Conservation (phyloP, 306 rosid genomes). For the peach (Prunus persica) region Prunus_persica_NCBIv2 NC_034012.1:12730501-12731000, state of each 20-base stretch:
- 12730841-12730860: slow-evolving; percentile 35
- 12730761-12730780: slow-evolving; percentile 35
- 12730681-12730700: slow-evolving; percentile 15
- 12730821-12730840: slow-evolving; percentile 76
- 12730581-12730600: slow-evolving; percentile 12
- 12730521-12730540: slow-evolving; percentile 77
- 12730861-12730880: slow-evolving; percentile 49
- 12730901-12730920: slow-evolving; percentile 32
- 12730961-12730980: background rate
- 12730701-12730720: slow-evolving; percentile 18
- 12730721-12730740: slow-evolving; percentile 55
- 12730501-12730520: slow-evolving; percentile 56
- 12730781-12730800: slow-evolving; percentile 41
- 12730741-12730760: slow-evolving; percentile 70
- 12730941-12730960: slow-evolving; percentile 30
- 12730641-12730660: slow-evolving; percentile 83
- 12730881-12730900: slow-evolving; percentile 44
- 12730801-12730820: slow-evolving; percentile 32
- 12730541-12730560: slow-evolving; percentile 48
- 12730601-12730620: slow-evolving; percentile 20
- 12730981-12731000: too few species aligned
- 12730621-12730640: background rate
- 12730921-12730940: slow-evolving; percentile 31
- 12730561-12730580: background rate
- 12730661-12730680: slow-evolving; percentile 33